Evolutionary conservation across 495 filamentous ascomycete species (phyloP).

Genomic region (Podospora australis): DNA sequence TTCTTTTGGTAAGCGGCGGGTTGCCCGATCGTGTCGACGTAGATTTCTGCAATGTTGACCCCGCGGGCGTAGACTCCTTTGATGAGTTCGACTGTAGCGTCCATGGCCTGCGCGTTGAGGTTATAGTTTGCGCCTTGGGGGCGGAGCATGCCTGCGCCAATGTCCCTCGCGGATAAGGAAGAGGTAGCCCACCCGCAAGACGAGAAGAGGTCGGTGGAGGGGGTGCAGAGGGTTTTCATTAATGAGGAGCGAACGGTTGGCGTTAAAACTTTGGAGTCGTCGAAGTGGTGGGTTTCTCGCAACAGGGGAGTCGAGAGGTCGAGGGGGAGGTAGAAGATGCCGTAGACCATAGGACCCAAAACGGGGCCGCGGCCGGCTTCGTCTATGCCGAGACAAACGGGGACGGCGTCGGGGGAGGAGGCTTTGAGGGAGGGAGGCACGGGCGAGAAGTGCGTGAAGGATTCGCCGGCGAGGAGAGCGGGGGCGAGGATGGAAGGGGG

Average conservation of each 20-base stretch:
- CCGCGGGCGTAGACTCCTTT: conserved; percentile 62
- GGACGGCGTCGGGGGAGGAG: conserved; percentile 13
- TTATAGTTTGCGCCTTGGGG: conserved; percentile 64
- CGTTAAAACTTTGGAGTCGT: conserved; percentile 86
- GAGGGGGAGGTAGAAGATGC: conserved; percentile 75
- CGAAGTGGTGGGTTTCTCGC: conserved; percentile 69
- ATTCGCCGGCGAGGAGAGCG: conserved; percentile 60
- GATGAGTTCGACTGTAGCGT: conserved; percentile 86
- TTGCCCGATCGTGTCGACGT: conserved; percentile 89
- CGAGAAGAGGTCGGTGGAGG: conserved; percentile 53
- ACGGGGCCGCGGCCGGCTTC: conserved; percentile 95
- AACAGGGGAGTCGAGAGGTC: conserved; percentile 64
- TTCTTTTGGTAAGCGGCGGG: conserved; percentile 77
- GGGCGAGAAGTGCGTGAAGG: conserved; percentile 80
- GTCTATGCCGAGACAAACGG: conserved; percentile 70
- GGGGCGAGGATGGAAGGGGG: conserved; percentile 66
- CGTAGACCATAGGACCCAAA: conserved; percentile 96
- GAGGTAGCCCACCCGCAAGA: conserved; percentile 78
- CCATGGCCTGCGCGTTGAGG: conserved; percentile 95
- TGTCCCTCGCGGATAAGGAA: conserved; percentile 77
- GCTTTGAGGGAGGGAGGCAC: conserved; percentile 51
- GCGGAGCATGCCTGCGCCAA: conserved; percentile 71
- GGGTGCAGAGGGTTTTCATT: conserved; percentile 68
- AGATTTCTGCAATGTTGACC: conserved; percentile 80
- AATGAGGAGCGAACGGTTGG: conserved; percentile 64